Evolutionary conservation across 805 yeast genomes (phyloP).

Genomic region (Candida railenensis): DNA sequence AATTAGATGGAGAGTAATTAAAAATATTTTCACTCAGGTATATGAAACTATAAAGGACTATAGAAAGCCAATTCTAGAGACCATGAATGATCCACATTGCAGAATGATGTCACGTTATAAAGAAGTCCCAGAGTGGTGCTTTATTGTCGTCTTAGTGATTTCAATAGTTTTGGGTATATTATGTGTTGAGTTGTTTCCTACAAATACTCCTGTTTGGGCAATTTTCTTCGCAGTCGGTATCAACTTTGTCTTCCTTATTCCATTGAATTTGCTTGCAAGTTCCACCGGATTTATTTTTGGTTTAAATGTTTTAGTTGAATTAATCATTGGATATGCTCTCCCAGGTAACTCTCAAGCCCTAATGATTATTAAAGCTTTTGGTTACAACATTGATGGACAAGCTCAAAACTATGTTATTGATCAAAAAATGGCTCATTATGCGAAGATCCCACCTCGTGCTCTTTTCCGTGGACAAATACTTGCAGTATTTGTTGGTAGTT

Average conservation of each 20-base stretch:
- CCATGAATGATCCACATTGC: slow-evolving; percentile 25
- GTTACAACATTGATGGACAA: slow-evolving; percentile 55
- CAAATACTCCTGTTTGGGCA: slow-evolving; percentile 60
- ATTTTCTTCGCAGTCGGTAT: slow-evolving; percentile 52
- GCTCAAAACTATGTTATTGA: slow-evolving; percentile 47
- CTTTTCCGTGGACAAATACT: slow-evolving; percentile 18
- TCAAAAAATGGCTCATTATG: slow-evolving; percentile 20
- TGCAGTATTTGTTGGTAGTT: slow-evolving; percentile 19
- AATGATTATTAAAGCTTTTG: slow-evolving; percentile 50
- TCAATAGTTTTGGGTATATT: slow-evolving; percentile 30
- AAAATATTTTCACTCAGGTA: neutral
- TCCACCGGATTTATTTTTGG: slow-evolving; percentile 49
- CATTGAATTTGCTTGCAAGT: slow-evolving; percentile 48
- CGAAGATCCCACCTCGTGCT: slow-evolving; percentile 23
- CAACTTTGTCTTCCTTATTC: slow-evolving; percentile 50
- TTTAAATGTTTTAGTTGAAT: slow-evolving; percentile 53
- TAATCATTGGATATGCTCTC: slow-evolving; percentile 55
- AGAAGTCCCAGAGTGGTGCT: slow-evolving; percentile 39
- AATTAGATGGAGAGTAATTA: slow-evolving; percentile 2
- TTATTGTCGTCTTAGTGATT: slow-evolving; percentile 19
- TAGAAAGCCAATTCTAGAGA: slow-evolving; percentile 9
- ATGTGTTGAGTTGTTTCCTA: slow-evolving; percentile 31
- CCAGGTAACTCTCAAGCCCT: slow-evolving; percentile 57
- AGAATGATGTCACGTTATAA: slow-evolving; percentile 31
- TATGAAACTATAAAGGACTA: slow-evolving; percentile 1